Base-by-base conservation (phyloP, 106 monocot species). In the Acorus gramineus region DNA sequence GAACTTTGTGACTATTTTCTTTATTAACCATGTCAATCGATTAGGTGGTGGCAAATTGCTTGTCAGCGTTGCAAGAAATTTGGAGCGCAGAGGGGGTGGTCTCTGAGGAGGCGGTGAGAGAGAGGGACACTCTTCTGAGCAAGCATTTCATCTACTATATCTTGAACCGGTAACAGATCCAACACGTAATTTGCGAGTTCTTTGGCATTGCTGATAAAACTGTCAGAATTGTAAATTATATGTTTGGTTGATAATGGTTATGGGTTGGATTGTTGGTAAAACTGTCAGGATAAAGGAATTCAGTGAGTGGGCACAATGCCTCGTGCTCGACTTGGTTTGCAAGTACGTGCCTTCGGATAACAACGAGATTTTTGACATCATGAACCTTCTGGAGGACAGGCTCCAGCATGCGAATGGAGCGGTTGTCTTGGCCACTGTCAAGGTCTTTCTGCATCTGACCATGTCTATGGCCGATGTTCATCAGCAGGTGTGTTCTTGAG, bases 381-480 rank as follows among this genome's bases (percentile, higher is more conserved):
- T 98, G 91, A 98, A 98, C 70, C 85, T 98, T 65, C 81, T 98
- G n/a, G 98, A 98, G 73, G 98, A 98, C 73, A 84, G 98, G 46
- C 92, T 98, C 73, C 98, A 98, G 61, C 98, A 98, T 83, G 98
- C 85, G 63, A 98, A 98, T 72, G 77, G 92, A 65, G 92, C 98
- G 73, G 98, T 98, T 71, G 98, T 92, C 61, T 84, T 98, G 63
- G 92, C 92, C 11, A 86, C 91, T 63, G 92, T 92, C 68, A 98
- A 98, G 71, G 76, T 92, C 67, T 92, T 98, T 76, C 64, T 98
- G 65, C 92, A 92, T 80, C 46, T 98, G 64, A 98, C 98, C 53
- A 82, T 98, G 92, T 98, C 98, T 10, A 98, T 98, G 98, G 81
- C 85, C n/a, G 98, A 92, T 88, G 98, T 98, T 67, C 98, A 98